Evolutionary conservation across 1,284 basidiomycete genomes (phyloP), one percentile per base, ranked within the genome.

Genomic region (Sporisorium exsertum): DNA sequence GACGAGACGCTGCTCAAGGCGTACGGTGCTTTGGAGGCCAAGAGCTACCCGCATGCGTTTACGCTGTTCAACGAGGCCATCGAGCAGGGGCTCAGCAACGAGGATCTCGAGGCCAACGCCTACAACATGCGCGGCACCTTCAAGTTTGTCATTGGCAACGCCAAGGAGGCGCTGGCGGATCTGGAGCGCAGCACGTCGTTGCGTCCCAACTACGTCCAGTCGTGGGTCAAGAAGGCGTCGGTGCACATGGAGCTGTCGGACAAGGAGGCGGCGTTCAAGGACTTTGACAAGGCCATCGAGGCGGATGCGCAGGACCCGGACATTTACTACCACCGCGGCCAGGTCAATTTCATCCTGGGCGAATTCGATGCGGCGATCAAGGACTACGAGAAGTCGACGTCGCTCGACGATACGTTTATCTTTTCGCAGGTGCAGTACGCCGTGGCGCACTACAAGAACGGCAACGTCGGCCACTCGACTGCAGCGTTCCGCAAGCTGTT

Each of bases 241-340:
- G 95, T 99, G 50, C 90, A 97, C 87, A 98, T 99, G 95, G 97
- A 99, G 86, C 91, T 97, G 77, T 77, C 79, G 49, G 81, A 84
- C 59, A 75, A 78, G 65, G 88, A 89, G 27, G 90, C 90, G 73
- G 93, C 95, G 2, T 95, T 98, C 87, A 90, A 91, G 75, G 94
- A 93, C 86, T 98, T 98, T 85, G 94, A 96, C 64, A 89, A 92
- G 69, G 97, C 97, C 1, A 92, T 95, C 82, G 89, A 90, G 84
- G 90, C 93, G 78, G 91, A 98, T 83, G 86, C 92, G 6, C 88
- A 91, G 57, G 95, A 99, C 87, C 92, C 96, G 0, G 97, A 99
- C 87, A 95, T 97, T 72, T 99, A 95, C 88, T 99, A 99, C 87
- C 97, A 99, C 87, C 94, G 96, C 78, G 97, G 96, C 40, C 97